Evolutionary conservation across 768 basidiomycete genomes (phyloP), one percentile per base, ranked within the genome.

Genomic region (Lentinula raphanica): DNA sequence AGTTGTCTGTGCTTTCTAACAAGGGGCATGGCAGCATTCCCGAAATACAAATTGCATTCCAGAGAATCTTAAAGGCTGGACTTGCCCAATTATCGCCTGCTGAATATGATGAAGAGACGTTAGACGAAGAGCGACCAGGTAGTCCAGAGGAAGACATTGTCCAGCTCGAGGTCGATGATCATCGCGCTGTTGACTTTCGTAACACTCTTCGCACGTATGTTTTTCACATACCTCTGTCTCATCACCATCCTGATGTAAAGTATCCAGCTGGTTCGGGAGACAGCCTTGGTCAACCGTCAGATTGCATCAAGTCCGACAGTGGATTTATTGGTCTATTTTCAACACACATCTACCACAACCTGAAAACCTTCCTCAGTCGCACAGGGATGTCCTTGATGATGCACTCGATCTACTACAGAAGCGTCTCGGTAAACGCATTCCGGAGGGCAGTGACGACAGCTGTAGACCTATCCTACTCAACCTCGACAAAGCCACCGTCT

Each of bases 321-420:
- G 92, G 89, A 73, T 96, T 29, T 85, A 90, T 58, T 95, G 93
- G 92, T 80, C 83, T 23, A 85, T 90, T 65, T 94, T 86, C 70
- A 88, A 88, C 66, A 75, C 79, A 4, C 76, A 83, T 38, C 74
- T 90, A 31, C 85, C 86, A 15, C 66, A 80, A 5, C 66, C 72
- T 4, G 76, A 84, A 11, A 54, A 69, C 28, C 68, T 90, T 17
- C 71, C 83, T 1, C 68, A 73, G 11, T 59, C 72, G 2, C 82
- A 83, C 50, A 74, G 71, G 28, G 68, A 67, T 6, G 76, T 81
- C 15, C 63, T 96, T n/a, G 76, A 86, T 35, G 76, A 84, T 38
- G 81, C 84, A 1, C 62, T 93, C 4, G 76, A 77, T 32, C 67
- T 87, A 42, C 67, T 95, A 23, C 83, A 94, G 73, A 84, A 81